phyloP scores from a whole-genome alignment of 495 filamentous ascomycete genomes.

The Platismatia glauca region DNA sequence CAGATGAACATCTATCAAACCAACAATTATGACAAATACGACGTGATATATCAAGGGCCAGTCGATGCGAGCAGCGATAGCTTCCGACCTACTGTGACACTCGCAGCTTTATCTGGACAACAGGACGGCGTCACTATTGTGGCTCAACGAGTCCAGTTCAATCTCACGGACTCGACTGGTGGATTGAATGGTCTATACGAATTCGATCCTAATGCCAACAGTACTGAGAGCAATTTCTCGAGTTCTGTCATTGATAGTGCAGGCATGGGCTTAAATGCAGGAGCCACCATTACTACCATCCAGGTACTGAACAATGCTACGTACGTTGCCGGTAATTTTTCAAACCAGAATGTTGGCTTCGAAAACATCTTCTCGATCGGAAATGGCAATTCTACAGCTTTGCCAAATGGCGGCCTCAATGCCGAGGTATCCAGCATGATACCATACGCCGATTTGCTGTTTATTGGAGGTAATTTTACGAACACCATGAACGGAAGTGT shows the following conservation, averaged over 20 bases:
- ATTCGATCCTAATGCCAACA: slow-evolving; percentile 58
- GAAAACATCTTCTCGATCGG: slow-evolving; percentile 69
- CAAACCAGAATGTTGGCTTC: slow-evolving; percentile 40
- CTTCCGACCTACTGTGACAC: slow-evolving; percentile 75
- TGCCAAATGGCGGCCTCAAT: slow-evolving; percentile 71
- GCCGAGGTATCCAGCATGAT: slow-evolving; percentile 65
- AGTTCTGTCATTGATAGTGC: slow-evolving; percentile 67
- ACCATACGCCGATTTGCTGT: slow-evolving; percentile 54
- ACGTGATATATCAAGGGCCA: slow-evolving; percentile 74
- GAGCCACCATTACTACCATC: slow-evolving; percentile 59
- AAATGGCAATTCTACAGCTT: slow-evolving; percentile 49
- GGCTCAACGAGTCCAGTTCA: slow-evolving; percentile 76
- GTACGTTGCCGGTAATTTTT: slow-evolving; percentile 83
- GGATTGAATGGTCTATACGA: slow-evolving; percentile 89
- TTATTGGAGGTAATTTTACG: slow-evolving; percentile 80
- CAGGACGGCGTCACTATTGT: slow-evolving; percentile 61
- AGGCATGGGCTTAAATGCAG: slow-evolving; percentile 53
- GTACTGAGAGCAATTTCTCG: slow-evolving; percentile 53
- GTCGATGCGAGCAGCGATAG: slow-evolving; percentile 65
- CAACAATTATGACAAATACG: slow-evolving; percentile 90
- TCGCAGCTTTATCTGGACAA: slow-evolving; percentile 61
- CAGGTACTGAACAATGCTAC: slow-evolving; percentile 47
- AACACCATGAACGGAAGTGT: slow-evolving; percentile 54
- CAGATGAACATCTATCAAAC: slow-evolving; percentile 64
- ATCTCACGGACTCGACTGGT: slow-evolving; percentile 55